Percentiles rank a stretch among this genome's conserved stretches.
phyloP scores from a whole-genome alignment of 2,329 filamentous ascomycete species.

The Phialophora verrucosa region DNA sequence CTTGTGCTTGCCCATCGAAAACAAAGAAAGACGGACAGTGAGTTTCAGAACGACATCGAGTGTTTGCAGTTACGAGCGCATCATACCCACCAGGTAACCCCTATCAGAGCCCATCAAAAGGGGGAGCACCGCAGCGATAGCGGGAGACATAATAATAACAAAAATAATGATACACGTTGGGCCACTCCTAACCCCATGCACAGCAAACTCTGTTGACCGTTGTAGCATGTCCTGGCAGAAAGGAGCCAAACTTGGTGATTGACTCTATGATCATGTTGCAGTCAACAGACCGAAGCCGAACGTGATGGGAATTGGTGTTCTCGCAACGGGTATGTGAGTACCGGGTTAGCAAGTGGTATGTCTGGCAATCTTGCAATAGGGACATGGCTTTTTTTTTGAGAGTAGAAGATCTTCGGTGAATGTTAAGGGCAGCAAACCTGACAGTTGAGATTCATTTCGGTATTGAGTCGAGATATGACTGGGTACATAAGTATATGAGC shows the following conservation, averaged over 20 bases:
- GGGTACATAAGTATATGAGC: conserved; percentile 17
- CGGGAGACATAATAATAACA: not conserved
- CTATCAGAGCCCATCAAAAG: not conserved
- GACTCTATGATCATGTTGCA: too few species aligned
- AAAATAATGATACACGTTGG: not conserved
- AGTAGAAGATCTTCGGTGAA: not conserved
- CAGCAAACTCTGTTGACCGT: too few species aligned
- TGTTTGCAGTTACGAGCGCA: not conserved
- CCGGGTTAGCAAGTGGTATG: too few species aligned
- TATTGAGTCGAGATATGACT: conserved; percentile 16
- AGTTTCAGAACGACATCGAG: not conserved
- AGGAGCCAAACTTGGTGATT: too few species aligned
- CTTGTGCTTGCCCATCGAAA: not conserved
- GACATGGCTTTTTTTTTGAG: not conserved
- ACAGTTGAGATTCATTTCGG: not conserved
- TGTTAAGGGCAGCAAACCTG: not conserved
- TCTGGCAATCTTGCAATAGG: not conserved
- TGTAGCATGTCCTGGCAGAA: too few species aligned
- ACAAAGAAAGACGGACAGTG: not conserved
- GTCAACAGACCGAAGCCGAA: too few species aligned
- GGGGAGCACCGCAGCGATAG: not conserved
- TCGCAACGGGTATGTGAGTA: too few species aligned
- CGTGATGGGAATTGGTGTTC: too few species aligned
- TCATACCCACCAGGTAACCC: not conserved
- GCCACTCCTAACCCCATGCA: too few species aligned